phyloP scores from a whole-genome alignment of 345 rosid genomes.

The Melastoma malabathricum region DNA sequence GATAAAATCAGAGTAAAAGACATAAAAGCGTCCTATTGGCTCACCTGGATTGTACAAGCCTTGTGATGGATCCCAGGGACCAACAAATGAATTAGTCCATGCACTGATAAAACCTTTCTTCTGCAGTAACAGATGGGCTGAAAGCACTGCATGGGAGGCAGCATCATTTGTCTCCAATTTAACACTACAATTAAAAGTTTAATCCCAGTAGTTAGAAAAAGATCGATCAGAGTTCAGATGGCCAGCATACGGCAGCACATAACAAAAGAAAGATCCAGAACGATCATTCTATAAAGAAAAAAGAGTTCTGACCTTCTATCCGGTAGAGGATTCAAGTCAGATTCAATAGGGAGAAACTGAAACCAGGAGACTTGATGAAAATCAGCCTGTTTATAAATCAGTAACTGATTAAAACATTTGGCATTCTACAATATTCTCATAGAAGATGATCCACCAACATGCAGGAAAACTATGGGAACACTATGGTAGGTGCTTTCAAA shows the following conservation, averaged over 20 bases:
- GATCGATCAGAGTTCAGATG: constrained; percentile 7
- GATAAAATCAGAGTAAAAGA: too few species aligned
- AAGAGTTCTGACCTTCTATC: constrained; percentile 52
- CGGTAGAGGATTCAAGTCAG: constrained; percentile 51
- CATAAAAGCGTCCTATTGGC: constrained; percentile 6
- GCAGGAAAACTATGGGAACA: not conserved
- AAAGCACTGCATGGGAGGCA: constrained; percentile 69
- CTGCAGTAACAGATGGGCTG: constrained; percentile 79
- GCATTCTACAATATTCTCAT: not conserved
- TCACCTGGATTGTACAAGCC: constrained; percentile 96
- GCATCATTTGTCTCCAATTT: constrained; percentile 79
- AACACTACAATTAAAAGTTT: constrained; percentile 18
- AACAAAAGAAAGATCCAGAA: too few species aligned
- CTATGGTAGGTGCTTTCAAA: too few species aligned
- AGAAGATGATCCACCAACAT: not conserved
- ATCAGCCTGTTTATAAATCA: constrained; percentile 46
- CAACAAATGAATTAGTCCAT: constrained; percentile 99
- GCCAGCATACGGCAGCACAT: too few species aligned
- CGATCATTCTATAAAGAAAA: not conserved
- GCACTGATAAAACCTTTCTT: constrained; percentile 78
- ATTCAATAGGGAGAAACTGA: constrained; percentile 83
- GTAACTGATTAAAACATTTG: not conserved
- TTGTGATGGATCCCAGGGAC: constrained; percentile 99
- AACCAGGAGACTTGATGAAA: constrained; percentile 86
- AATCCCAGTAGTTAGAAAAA: constrained; percentile 12